These are phyloP conservation scores for Farysia itapuensis DNA, from an alignment of 1,284 basidiomycete genomes.

Conservation along the genomic window DNA sequence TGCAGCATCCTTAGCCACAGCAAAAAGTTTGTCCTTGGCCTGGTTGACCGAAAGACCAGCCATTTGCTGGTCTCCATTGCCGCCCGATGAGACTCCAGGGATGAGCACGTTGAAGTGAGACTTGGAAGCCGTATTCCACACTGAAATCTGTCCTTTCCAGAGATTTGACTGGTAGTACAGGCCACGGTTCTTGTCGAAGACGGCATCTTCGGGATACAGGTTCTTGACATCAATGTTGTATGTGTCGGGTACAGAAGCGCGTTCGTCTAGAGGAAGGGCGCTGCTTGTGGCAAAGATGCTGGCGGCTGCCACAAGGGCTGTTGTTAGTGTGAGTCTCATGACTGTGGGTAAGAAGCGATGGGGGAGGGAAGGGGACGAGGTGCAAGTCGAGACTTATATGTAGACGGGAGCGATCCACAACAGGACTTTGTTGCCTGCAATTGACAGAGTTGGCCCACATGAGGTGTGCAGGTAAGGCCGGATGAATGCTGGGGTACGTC, in stretches of 20 bases:
- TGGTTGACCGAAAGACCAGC: constrained; percentile 48
- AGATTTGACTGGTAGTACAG: constrained; percentile 56
- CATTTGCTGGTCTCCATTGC: constrained; percentile 53
- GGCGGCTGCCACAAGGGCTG: neutral
- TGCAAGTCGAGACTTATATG: too few species aligned
- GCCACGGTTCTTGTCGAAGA: constrained; percentile 43
- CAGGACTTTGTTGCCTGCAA: too few species aligned
- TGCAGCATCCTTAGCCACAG: constrained; percentile 48
- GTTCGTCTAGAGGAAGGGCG: neutral
- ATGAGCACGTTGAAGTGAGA: constrained; percentile 48
- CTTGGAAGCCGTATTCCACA: constrained; percentile 24
- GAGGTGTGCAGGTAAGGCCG: too few species aligned
- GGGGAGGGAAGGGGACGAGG: neutral
- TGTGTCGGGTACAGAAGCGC: constrained; percentile 17
- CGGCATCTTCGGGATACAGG: constrained; percentile 51
- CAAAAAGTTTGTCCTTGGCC: constrained; percentile 45
- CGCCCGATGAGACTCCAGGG: constrained; percentile 41
- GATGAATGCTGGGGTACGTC: too few species aligned
- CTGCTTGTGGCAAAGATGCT: neutral
- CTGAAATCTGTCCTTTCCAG: constrained; percentile 48
- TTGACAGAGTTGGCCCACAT: too few species aligned
- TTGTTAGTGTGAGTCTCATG: neutral
- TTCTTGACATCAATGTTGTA: constrained; percentile 47
- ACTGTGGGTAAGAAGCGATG: neutral
- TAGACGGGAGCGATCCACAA: too few species aligned